Base-by-base conservation (phyloP, 768 basidiomycete genomes). In the Suillus brevipes region DNA sequence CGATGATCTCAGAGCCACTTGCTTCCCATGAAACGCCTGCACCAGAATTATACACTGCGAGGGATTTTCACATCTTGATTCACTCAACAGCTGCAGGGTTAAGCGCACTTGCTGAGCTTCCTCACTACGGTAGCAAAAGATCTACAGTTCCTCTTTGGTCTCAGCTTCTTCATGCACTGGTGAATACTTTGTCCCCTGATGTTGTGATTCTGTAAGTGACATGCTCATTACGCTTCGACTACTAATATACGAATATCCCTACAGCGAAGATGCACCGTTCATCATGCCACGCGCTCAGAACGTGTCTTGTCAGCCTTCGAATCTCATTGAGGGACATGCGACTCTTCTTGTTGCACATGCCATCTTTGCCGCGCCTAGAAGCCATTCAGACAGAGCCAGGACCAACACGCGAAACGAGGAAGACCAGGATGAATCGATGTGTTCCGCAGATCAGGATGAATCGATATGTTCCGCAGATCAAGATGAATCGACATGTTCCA, bases 111-210 rank as follows among this genome's bases (percentile, higher is more conserved):
- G 16, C 28, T 28, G 25, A 52, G 14, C 25, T 52, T 31, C 28
- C 50, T 14, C 25, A 50, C 13, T 50, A 50, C 7, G 25, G 49
- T 55, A 18, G 34, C 31, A 9, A 34, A 20, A 55, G 53, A 31
- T 34, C 53, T n/a, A 55, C 53, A 12, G 20, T 55, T 55, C 53
- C 53, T 20, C 10, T 56, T 36, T 56, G 55, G 55, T 56, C 55
- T 56, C 55, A 56, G 13, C n/a, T 56, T 23, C 16, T 53, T 14
- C 52, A 20, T 53, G 52, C 52, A 9, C 31, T 53, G 31, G 52
- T 18, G 0, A 53, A 34, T 16, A 34, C 52, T 9, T 13, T 53
- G 9, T 53, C 52, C 9, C 14, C 52, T 9, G 31, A 53, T 6
- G 36, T 37, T 36, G 20, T 36, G 6, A 56, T 56, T 37, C 34